Evolutionary conservation across 768 basidiomycete genomes (phyloP).

Genomic region (Suillus alpinus): DNA sequence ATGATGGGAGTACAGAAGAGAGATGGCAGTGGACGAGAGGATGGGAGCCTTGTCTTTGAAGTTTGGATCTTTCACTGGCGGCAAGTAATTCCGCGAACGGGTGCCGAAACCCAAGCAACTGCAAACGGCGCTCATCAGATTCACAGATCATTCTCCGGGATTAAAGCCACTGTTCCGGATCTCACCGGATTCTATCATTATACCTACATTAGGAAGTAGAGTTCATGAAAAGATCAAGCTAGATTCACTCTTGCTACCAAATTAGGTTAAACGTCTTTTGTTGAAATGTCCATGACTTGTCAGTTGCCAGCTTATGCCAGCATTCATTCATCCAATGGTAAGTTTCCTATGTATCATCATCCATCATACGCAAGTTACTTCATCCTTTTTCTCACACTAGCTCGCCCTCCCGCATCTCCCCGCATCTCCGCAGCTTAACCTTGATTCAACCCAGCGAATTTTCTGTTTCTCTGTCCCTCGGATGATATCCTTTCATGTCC

Average conservation of each 20-base stretch:
- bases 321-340: slow-evolving; percentile 11
- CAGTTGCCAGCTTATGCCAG: slow-evolving; percentile 3
- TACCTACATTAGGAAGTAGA: background rate
- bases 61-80: slow-evolving; percentile 34
- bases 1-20: slow-evolving; percentile 22
- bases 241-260: slow-evolving; percentile 12
- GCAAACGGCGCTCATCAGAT: slow-evolving; percentile 37
- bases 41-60: slow-evolving; percentile 34
- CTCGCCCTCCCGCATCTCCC: slow-evolving; percentile 16
- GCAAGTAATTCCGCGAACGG: slow-evolving; percentile 38
- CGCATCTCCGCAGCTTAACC: slow-evolving; percentile 20
- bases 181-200: slow-evolving; percentile 22
- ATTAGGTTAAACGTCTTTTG: slow-evolving; percentile 1
- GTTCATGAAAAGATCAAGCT: slow-evolving; percentile 2
- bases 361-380: background rate
- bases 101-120: slow-evolving; percentile 34
- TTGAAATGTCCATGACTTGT: slow-evolving; percentile 5
- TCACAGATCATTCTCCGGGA: slow-evolving; percentile 24
- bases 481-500: background rate
- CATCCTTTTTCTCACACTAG: slow-evolving; percentile 17
- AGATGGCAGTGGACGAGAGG: slow-evolving; percentile 18
- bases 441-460: slow-evolving; percentile 19
- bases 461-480: background rate
- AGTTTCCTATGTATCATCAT: slow-evolving; percentile 7
- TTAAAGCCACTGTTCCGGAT: slow-evolving; percentile 21